Base-by-base conservation (phyloP, 768 basidiomycete species). In the Macrolepiota dolichaula region DNA sequence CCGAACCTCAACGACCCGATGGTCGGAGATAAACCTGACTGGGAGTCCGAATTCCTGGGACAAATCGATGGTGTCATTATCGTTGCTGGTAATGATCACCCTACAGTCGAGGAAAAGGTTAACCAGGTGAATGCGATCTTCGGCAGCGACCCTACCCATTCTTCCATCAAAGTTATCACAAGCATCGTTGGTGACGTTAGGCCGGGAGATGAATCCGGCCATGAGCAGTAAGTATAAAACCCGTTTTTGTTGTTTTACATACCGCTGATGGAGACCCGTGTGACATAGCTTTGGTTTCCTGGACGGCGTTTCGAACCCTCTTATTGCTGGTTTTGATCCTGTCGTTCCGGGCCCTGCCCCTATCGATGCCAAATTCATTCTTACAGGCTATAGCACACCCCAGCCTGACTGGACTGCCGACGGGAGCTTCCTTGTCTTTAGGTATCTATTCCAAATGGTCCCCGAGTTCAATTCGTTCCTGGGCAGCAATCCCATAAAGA, bases 251-350 rank as follows among this genome's bases (percentile, higher is more conserved):
- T 51, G 15, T 49, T 22, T 15, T n/a, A 19, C 24, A 24, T 50
- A 24, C 53, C 60, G 42, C 24, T 15, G 52, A 29, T 22, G 19
- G 35, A 15, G 13, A 22, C n/a, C 17, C n/a, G n/a, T 19, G 52
- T 13, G 2, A 3, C 29, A 47, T 57, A 80, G 79, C 64, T 84
- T 84, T 58, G 83, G 84, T 2, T 85, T 75, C 68, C 63, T 77
- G 63, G 84, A 85, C 64, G 81, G 82, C 0, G 76, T 85, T 38
- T 80, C 82, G 1, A 80, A 84, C 65, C 83, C 84, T 4, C 71
- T 76, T 3, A 71, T 80, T 42, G 70, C 65, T 37, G 79, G 77
- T 0, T 81, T 79, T 65, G 74, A 76, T 61, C 65, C 61, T 37
- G 70, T 73, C 38, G 57, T 66, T 38, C 75, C 79, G 4, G 79